These are phyloP conservation scores for Blastobotrys mokoenaii DNA, from an alignment of 805 yeast genomes.

Conservation along the genomic window DNA sequence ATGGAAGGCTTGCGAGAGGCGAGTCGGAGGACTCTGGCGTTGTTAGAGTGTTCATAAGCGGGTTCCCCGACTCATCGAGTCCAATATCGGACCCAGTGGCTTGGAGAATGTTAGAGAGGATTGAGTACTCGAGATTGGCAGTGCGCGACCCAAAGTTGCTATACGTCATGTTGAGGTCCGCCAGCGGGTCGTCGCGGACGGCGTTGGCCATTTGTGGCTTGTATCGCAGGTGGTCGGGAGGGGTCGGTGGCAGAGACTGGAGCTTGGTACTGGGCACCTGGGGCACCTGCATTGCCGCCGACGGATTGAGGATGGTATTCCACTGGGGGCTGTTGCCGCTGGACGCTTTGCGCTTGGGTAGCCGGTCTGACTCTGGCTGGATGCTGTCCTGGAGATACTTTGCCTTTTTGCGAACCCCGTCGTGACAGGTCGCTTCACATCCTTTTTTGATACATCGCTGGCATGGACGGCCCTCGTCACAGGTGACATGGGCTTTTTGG, in stretches of 20 bases:
- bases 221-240: not conserved
- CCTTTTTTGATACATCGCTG: constrained; percentile 62
- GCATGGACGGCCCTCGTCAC: constrained; percentile 71
- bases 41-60: not conserved
- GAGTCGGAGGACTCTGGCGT: not conserved
- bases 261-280: not conserved
- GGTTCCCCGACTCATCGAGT: not conserved
- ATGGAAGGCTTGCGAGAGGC: not conserved
- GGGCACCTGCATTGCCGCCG: constrained; percentile 4
- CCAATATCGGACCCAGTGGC: constrained; percentile 4
- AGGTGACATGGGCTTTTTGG: constrained; percentile 79
- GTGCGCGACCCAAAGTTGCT: constrained; percentile 27
- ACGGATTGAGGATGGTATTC: constrained; percentile 1
- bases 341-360: not conserved
- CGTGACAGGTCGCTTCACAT: constrained; percentile 56
- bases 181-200: not conserved
- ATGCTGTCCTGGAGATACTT: constrained; percentile 66
- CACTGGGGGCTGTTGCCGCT: not conserved
- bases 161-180: not conserved
- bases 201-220: constrained; percentile 1
- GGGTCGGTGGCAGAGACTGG: not conserved
- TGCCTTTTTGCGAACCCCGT: constrained; percentile 71
- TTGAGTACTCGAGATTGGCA: constrained; percentile 31
- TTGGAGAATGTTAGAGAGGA: constrained; percentile 26
- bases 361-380: constrained; percentile 13